Evolutionary conservation across 2,329 filamentous ascomycete genomes (phyloP).

Genomic region (Venturia effusa): DNA sequence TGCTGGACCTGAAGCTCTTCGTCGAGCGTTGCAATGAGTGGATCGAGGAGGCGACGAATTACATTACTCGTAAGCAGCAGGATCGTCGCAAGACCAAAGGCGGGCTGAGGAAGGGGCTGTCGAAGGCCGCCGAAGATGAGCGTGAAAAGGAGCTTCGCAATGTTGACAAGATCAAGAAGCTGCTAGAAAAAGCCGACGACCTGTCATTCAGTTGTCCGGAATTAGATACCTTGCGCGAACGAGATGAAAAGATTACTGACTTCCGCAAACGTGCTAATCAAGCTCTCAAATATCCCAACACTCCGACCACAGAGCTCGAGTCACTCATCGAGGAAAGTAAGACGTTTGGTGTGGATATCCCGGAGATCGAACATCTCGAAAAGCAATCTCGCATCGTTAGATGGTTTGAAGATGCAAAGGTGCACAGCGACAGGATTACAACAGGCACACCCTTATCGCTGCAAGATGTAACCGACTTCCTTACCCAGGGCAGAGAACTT

Average conservation of each 20-base stretch:
- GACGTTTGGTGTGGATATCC: conserved; percentile 81
- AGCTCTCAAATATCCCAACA: conserved; percentile 55
- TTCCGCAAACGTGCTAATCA: conserved; percentile 69
- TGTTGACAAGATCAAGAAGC: conserved; percentile 75
- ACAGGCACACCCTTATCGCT: conserved; percentile 49
- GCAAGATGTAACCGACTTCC: conserved; percentile 66
- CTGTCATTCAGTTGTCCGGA: conserved; percentile 91
- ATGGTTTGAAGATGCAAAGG: conserved; percentile 72
- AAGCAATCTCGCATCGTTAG: conserved; percentile 72
- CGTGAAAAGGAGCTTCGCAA: conserved; percentile 74
- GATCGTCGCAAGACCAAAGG: conserved; percentile 93
- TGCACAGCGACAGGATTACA: conserved; percentile 43
- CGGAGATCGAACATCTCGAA: conserved; percentile 74
- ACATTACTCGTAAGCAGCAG: conserved; percentile 94
- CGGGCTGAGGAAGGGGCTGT: conserved; percentile 65
- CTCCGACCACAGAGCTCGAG: conserved; percentile 66
- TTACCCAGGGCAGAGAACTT: conserved; percentile 65
- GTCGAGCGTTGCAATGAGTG: conserved; percentile 96
- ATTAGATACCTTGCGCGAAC: conserved; percentile 74
- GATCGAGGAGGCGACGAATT: conserved; percentile 93
- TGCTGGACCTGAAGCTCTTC: conserved; percentile 74
- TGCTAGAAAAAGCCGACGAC: conserved; percentile 72
- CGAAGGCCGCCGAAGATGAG: conserved; percentile 69
- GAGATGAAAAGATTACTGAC: conserved; percentile 69
- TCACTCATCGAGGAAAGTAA: conserved; percentile 84